Evolutionary conservation across 1,139 yeast species (phyloP).

Genomic region (Geotrichum histeridarum): DNA sequence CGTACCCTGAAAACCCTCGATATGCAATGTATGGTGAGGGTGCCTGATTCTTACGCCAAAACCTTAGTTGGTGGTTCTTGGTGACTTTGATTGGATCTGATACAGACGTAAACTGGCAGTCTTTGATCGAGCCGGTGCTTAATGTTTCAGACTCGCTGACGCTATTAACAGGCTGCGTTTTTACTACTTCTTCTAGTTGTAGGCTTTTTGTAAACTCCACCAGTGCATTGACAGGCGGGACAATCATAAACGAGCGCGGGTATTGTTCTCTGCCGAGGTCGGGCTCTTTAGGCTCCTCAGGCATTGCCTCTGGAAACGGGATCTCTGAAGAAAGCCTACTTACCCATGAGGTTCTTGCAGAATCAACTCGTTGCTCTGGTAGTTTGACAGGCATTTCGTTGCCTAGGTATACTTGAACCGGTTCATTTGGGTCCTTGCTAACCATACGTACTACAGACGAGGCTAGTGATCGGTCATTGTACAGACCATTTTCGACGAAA

Average conservation of each 20-base stretch:
- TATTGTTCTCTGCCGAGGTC: slow-evolving; percentile 2
- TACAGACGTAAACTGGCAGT: neutral
- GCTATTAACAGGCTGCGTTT: no score
- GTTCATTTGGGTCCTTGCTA: neutral
- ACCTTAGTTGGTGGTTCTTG: neutral
- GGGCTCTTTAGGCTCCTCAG: neutral
- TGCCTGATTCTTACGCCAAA: slow-evolving; percentile 4
- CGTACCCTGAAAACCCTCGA: slow-evolving; percentile 10
- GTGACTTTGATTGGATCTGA: slow-evolving; percentile 12
- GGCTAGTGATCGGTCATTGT: slow-evolving; percentile 10
- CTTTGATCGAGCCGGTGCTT: neutral
- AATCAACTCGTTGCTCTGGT: neutral
- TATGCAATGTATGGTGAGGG: slow-evolving; percentile 2
- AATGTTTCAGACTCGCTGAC: no score
- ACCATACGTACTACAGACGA: slow-evolving; percentile 11
- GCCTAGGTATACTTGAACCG: slow-evolving; percentile 5
- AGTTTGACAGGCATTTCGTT: slow-evolving; percentile 8
- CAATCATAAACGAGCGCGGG: slow-evolving; percentile 12
- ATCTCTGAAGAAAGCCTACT: neutral
- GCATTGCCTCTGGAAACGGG: neutral
- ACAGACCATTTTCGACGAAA: slow-evolving; percentile 3
- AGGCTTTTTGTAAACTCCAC: slow-evolving; percentile 10
- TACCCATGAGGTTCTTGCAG: neutral
- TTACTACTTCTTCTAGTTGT: neutral
- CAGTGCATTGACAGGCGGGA: slow-evolving; percentile 11